Conservation (phyloP, 306 rosid genomes). For the Rosa rugosa region DNA sequence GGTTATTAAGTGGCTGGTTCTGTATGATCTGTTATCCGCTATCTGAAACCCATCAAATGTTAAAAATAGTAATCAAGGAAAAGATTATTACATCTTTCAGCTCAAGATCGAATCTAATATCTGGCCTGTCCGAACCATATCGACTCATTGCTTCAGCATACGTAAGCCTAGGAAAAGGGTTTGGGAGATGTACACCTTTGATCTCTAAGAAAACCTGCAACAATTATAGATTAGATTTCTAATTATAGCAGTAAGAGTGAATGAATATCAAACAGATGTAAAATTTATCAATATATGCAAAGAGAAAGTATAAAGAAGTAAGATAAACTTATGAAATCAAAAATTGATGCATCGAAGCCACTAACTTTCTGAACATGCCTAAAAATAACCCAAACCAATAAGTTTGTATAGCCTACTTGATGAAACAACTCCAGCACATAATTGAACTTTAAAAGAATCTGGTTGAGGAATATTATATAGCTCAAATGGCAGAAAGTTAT, state of each 20-base stretch:
- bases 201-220: constrained; percentile 88
- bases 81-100: constrained; percentile 71
- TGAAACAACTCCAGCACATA: neutral
- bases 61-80: constrained; percentile 17
- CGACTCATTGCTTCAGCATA: constrained; percentile 90
- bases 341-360: neutral
- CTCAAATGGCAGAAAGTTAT: neutral
- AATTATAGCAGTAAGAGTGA: constrained; percentile 12
- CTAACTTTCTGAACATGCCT: neutral
- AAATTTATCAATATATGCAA: constrained; percentile 11
- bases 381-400: neutral
- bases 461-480: neutral
- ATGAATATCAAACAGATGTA: constrained; percentile 6
- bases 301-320: constrained; percentile 15
- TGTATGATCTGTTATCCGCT: neutral
- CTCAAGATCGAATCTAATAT: constrained; percentile 85
- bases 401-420: neutral
- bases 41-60: neutral
- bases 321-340: too few relatives aligned
- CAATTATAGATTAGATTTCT: constrained; percentile 19
- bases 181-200: constrained; percentile 74
- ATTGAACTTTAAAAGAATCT: neutral
- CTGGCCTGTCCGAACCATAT: constrained; percentile 92
- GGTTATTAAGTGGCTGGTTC: neutral
- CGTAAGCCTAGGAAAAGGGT: constrained; percentile 96